These are phyloP conservation scores for Neostapfia colusana DNA, from an alignment of 176 grass and related monocot genomes.

Conservation along the genomic window DNA sequence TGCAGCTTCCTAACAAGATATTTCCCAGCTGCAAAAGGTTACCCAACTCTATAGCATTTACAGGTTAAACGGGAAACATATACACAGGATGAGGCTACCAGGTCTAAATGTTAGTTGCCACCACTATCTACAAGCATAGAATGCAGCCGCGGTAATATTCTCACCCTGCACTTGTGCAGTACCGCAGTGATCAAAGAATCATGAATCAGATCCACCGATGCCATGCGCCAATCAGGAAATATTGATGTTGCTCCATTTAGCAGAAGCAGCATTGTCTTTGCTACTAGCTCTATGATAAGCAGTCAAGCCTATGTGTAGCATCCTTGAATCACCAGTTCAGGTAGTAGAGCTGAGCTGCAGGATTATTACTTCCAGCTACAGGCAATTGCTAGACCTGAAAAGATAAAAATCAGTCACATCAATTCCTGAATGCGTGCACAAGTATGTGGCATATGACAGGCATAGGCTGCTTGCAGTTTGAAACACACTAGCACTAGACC, in stretches of 20 bases:
- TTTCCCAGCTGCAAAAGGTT: slow-evolving; percentile 52
- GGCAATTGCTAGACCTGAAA: slow-evolving; percentile 44
- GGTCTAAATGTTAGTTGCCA: slow-evolving; percentile 54
- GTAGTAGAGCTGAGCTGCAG: slow-evolving; percentile 30
- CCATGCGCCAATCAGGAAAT: neutral
- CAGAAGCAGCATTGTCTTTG: slow-evolving; percentile 22
- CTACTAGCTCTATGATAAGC: slow-evolving; percentile 20
- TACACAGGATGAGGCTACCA: slow-evolving; percentile 52
- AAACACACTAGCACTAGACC: neutral
- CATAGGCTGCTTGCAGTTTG: neutral
- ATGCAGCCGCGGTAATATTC: slow-evolving; percentile 36
- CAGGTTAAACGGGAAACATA: slow-evolving; percentile 47
- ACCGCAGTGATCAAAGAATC: slow-evolving; percentile 18
- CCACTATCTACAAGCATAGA: slow-evolving; percentile 59
- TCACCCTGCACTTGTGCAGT: slow-evolving; percentile 28
- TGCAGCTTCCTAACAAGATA: slow-evolving; percentile 54
- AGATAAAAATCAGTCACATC: slow-evolving; percentile 12
- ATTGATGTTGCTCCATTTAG: slow-evolving; percentile 7
- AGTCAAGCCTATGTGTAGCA: slow-evolving; percentile 32
- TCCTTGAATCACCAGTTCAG: slow-evolving; percentile 19
- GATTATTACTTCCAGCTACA: slow-evolving; percentile 30
- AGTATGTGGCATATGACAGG: neutral
- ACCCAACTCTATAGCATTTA: slow-evolving; percentile 59
- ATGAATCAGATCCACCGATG: neutral
- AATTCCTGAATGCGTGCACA: slow-evolving; percentile 18